Percentiles rank a stretch among this genome's conserved stretches.
phyloP scores from a whole-genome alignment of 2,329 filamentous ascomycete genomes.

The Alternaria viburni region DNA sequence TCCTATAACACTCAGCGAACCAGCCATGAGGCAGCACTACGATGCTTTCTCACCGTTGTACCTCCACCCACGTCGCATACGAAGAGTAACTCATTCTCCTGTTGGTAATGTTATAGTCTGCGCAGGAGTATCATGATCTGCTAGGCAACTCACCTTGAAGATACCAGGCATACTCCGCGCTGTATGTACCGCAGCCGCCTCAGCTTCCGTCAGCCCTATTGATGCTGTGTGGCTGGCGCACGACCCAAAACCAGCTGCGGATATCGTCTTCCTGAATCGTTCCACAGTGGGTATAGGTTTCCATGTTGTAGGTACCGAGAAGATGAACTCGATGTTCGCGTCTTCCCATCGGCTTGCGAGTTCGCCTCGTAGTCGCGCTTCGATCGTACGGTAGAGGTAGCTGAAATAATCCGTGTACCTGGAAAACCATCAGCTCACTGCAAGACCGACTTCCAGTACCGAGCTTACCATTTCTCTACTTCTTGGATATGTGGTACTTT shows the following conservation, averaged over 20 bases:
- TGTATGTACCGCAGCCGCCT: slow-evolving; percentile 60
- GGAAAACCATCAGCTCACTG: slow-evolving; percentile 49
- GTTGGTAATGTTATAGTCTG: neutral
- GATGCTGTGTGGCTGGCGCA: slow-evolving; percentile 45
- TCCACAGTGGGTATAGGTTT: slow-evolving; percentile 58
- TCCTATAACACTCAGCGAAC: slow-evolving; percentile 8
- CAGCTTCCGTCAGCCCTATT: slow-evolving; percentile 60
- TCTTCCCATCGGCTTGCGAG: slow-evolving; percentile 46
- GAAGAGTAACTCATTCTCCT: slow-evolving; percentile 53
- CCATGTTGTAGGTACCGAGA: slow-evolving; percentile 66
- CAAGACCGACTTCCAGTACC: accelerated
- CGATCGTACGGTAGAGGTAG: slow-evolving; percentile 57
- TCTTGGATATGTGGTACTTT: slow-evolving; percentile 50
- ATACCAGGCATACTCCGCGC: slow-evolving; percentile 36
- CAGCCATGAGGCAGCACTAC: neutral
- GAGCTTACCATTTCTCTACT: slow-evolving; percentile 55
- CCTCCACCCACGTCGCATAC: slow-evolving; percentile 60
- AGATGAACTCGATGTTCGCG: slow-evolving; percentile 60
- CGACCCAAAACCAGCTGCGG: slow-evolving; percentile 57
- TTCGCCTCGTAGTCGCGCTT: slow-evolving; percentile 47
- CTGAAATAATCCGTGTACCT: slow-evolving; percentile 56
- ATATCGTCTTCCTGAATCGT: slow-evolving; percentile 56
- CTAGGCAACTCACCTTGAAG: slow-evolving; percentile 22
- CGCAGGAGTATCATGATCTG: neutral
- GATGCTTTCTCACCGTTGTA: slow-evolving; percentile 40